Evolutionary conservation across 2,329 filamentous ascomycete species (phyloP).

Genomic region (Verticillium isaacii): DNA sequence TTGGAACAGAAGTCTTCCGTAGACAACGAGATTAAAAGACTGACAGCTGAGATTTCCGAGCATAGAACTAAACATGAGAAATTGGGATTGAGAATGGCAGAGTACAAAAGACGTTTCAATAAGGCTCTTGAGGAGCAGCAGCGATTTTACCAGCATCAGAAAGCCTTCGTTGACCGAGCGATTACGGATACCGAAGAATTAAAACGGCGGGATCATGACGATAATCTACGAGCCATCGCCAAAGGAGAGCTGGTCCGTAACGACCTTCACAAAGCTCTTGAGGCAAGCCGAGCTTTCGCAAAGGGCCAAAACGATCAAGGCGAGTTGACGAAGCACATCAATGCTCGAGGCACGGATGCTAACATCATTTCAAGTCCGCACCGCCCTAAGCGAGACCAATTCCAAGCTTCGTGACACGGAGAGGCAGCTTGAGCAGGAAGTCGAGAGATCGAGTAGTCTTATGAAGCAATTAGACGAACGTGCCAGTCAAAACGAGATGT

Average conservation of each 20-base stretch:
- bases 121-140: constrained; percentile 42
- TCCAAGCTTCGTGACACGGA: background rate
- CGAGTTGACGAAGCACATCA: background rate
- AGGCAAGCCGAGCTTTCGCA: background rate
- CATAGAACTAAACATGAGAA: constrained; percentile 20
- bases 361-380: background rate
- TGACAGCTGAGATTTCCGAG: constrained; percentile 20
- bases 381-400: background rate
- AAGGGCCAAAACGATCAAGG: background rate
- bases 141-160: constrained; percentile 29
- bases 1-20: constrained; percentile 3
- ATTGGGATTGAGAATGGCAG: constrained; percentile 29
- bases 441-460: background rate
- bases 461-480: background rate
- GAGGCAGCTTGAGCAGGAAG: background rate
- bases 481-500: background rate
- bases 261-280: background rate
- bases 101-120: constrained; percentile 35
- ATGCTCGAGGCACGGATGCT: too few relatives aligned
- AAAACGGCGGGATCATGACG: constrained; percentile 14
- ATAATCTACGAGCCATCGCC: constrained; percentile 15
- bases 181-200: constrained; percentile 28
- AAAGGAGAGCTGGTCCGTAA: constrained; percentile 9
- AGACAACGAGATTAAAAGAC: constrained; percentile 16
- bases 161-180: constrained; percentile 24